Conservation (phyloP, 768 basidiomycete species). For the Trametopsis cervina region DNA sequence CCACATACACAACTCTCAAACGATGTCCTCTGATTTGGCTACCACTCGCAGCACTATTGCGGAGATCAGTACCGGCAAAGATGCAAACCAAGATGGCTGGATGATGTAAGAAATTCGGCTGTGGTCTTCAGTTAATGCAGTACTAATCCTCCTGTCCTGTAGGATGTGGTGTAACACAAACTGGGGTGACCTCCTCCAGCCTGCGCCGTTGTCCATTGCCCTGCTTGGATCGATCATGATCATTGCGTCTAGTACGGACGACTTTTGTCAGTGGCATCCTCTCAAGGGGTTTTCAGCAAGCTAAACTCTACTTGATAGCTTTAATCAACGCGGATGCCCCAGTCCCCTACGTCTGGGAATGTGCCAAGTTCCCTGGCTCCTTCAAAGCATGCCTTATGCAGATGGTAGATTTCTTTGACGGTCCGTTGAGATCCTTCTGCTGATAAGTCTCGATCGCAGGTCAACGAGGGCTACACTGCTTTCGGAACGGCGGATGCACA, state of each 20-base stretch:
- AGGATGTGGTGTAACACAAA: slow-evolving; percentile 14
- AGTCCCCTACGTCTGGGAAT: slow-evolving; percentile 1
- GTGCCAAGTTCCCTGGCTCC: slow-evolving; percentile 8
- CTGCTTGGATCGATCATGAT: slow-evolving; percentile 8
- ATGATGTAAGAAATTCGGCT: neutral
- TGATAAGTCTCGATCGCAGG: slow-evolving; percentile 2
- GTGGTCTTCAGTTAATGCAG: neutral
- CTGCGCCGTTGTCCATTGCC: slow-evolving; percentile 8
- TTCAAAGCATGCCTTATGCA: slow-evolving; percentile 12
- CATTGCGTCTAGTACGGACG: slow-evolving; percentile 7
- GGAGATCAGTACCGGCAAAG: neutral
- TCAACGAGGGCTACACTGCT: slow-evolving; percentile 7
- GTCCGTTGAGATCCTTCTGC: no score
- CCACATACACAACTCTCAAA: neutral
- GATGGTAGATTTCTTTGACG: slow-evolving; percentile 4
- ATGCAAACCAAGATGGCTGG: neutral
- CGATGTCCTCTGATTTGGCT: neutral
- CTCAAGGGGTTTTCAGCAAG: neutral
- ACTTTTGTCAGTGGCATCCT: neutral
- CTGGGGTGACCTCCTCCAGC: slow-evolving; percentile 13
- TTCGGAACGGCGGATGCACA: slow-evolving; percentile 8
- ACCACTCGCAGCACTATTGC: neutral
- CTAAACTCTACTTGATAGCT: neutral
- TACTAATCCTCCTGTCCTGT: neutral
- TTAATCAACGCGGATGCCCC: neutral